Conservation (phyloP, 768 basidiomycete species). For the Mrakia blollopis region DNA sequence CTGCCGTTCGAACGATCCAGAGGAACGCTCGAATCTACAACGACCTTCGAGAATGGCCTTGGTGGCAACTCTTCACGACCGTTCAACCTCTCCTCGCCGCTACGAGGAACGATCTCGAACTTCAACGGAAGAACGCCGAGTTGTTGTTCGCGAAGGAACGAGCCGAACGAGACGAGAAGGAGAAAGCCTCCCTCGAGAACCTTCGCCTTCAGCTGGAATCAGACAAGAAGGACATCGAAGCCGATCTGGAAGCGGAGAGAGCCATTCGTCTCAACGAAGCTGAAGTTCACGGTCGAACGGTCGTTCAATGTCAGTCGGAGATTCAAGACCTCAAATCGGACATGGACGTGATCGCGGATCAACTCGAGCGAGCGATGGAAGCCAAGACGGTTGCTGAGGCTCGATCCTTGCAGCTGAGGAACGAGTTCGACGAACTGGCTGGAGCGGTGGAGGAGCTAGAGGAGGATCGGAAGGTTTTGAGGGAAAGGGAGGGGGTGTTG, state of each 20-base stretch:
- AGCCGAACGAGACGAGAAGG: slow-evolving; percentile 78
- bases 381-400: slow-evolving; percentile 56
- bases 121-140: slow-evolving; percentile 71
- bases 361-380: slow-evolving; percentile 71
- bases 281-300: slow-evolving; percentile 64
- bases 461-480: slow-evolving; percentile 65
- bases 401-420: slow-evolving; percentile 14
- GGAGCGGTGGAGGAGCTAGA: slow-evolving; percentile 51
- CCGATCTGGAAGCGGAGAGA: slow-evolving; percentile 76
- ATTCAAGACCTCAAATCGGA: slow-evolving; percentile 72
- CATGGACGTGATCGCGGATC: slow-evolving; percentile 75
- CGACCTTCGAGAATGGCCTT: slow-evolving; percentile 89
- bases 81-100: slow-evolving; percentile 90
- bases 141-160: slow-evolving; percentile 71
- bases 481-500: slow-evolving; percentile 60
- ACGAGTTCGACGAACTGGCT: slow-evolving; percentile 31
- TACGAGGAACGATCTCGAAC: slow-evolving; percentile 85
- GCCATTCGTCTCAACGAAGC: slow-evolving; percentile 77
- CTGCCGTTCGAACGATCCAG: slow-evolving; percentile 87
- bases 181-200: slow-evolving; percentile 69
- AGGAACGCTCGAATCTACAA: slow-evolving; percentile 88
- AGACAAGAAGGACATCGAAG: slow-evolving; percentile 76
- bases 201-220: slow-evolving; percentile 76
- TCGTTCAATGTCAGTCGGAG: slow-evolving; percentile 72
- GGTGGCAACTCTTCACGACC: slow-evolving; percentile 98